These are phyloP conservation scores for Lactifluus hygrophoroides DNA, from an alignment of 768 basidiomycete species.

Conservation along the genomic window DNA sequence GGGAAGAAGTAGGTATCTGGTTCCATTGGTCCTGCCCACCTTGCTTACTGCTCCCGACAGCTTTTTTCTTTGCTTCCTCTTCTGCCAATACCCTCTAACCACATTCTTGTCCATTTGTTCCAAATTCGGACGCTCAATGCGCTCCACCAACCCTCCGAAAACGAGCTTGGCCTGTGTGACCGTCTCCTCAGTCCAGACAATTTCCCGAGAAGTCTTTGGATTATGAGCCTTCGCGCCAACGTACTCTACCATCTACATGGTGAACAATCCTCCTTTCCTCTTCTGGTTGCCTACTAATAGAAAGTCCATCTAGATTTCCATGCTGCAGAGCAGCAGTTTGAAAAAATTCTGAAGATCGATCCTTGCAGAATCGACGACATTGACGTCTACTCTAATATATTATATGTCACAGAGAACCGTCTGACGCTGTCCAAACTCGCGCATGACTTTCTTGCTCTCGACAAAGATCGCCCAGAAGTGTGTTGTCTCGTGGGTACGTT, in stretches of 20 bases:
- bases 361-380: constrained; percentile 91
- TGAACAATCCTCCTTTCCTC: constrained; percentile 30
- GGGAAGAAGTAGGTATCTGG: constrained; percentile 16
- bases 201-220: constrained; percentile 78
- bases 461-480: constrained; percentile 92
- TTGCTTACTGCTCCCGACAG: constrained; percentile 23
- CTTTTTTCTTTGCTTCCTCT: constrained; percentile 37
- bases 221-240: constrained; percentile 80
- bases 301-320: constrained; percentile 59
- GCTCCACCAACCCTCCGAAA: constrained; percentile 81
- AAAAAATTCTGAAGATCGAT: constrained; percentile 68
- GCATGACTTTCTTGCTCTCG: constrained; percentile 80
- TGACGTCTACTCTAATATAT: constrained; percentile 92
- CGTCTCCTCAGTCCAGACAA: constrained; percentile 59
- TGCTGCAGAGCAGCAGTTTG: constrained; percentile 78
- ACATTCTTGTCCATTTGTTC: constrained; percentile 60
- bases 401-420: constrained; percentile 89
- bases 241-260: constrained; percentile 88
- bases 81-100: constrained; percentile 41
- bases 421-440: constrained; percentile 86
- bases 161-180: constrained; percentile 74
- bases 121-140: constrained; percentile 86
- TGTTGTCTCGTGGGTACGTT: constrained; percentile 88
- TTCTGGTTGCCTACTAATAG: not conserved
- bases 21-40: not conserved